phyloP scores from a whole-genome alignment of 768 basidiomycete species.

The Rhodotorula sphaerocarpa region DNA sequence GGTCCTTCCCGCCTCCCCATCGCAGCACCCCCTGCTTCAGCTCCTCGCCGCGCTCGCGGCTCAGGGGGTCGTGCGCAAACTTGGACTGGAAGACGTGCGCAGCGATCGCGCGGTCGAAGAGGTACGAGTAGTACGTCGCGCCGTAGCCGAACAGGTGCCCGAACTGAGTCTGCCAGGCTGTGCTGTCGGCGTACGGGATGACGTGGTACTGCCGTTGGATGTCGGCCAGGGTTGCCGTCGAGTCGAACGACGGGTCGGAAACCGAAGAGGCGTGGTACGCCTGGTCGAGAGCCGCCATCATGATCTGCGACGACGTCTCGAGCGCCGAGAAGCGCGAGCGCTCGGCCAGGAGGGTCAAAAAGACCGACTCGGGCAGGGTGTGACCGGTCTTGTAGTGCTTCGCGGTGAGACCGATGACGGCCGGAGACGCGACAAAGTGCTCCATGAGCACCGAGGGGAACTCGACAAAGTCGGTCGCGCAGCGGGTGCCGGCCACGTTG shows the following conservation, averaged over 20 bases:
- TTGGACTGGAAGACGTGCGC: constrained; percentile 76
- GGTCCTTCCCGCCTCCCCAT: constrained; percentile 81
- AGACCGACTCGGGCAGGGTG: constrained; percentile 42
- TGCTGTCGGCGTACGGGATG: constrained; percentile 72
- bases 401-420: constrained; percentile 63
- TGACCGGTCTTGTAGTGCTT: constrained; percentile 44
- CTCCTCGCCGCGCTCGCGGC: constrained; percentile 66
- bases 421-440: constrained; percentile 79
- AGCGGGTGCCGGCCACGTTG: constrained; percentile 93
- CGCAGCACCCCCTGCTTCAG: constrained; percentile 67
- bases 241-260: constrained; percentile 57
- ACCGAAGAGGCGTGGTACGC: constrained; percentile 65
- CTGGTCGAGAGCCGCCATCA: constrained; percentile 82
- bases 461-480: constrained; percentile 96
- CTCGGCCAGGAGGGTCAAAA: constrained; percentile 40
- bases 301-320: constrained; percentile 82
- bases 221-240: constrained; percentile 62
- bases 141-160: constrained; percentile 93
- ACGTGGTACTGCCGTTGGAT: constrained; percentile 54
- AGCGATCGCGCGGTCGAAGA: constrained; percentile 93
- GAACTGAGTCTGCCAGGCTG: constrained; percentile 91
- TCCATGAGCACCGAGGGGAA: constrained; percentile 98
- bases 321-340: constrained; percentile 49
- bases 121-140: constrained; percentile 93
- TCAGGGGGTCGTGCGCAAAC: constrained; percentile 61